Evolutionary conservation across 2,329 filamentous ascomycete genomes (phyloP).

Genomic region (Fusarium sp.): DNA sequence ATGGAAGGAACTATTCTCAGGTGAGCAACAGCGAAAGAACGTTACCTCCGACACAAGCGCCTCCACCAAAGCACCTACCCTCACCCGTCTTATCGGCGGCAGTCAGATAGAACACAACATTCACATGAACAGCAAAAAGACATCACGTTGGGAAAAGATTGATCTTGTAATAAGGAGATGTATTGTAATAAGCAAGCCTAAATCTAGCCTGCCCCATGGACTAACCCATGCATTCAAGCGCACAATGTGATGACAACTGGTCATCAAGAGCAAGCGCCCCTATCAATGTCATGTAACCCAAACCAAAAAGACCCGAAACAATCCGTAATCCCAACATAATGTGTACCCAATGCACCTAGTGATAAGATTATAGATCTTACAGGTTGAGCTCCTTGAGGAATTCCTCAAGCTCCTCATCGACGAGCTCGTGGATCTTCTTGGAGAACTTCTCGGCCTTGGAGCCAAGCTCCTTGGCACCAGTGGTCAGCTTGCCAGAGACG

Average conservation of each 20-base stretch:
- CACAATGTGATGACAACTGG: constrained; percentile 26
- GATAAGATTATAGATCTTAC: constrained; percentile 43
- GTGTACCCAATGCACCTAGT: constrained; percentile 39
- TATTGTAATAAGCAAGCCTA: constrained; percentile 29
- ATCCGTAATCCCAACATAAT: constrained; percentile 39
- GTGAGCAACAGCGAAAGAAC: not conserved
- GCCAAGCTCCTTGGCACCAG: constrained; percentile 60
- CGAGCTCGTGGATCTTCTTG: constrained; percentile 68
- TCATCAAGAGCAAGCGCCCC: constrained; percentile 29
- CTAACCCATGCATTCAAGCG: constrained; percentile 22
- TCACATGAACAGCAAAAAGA: not conserved
- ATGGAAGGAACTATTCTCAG: constrained; percentile 10
- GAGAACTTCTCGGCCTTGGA: constrained; percentile 68
- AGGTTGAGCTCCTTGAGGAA: constrained; percentile 62
- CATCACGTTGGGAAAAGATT: not conserved
- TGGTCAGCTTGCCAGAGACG: constrained; percentile 63
- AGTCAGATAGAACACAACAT: not conserved
- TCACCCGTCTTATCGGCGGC: not conserved
- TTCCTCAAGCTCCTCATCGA: constrained; percentile 68
- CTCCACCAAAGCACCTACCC: not conserved
- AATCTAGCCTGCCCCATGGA: constrained; percentile 13
- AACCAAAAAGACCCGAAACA: constrained; percentile 35
- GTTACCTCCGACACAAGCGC: not conserved
- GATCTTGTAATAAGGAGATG: constrained; percentile 26
- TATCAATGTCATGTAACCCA: constrained; percentile 41